phyloP scores from a whole-genome alignment of 1,284 basidiomycete species.

The Ustilago loliicola region DNA sequence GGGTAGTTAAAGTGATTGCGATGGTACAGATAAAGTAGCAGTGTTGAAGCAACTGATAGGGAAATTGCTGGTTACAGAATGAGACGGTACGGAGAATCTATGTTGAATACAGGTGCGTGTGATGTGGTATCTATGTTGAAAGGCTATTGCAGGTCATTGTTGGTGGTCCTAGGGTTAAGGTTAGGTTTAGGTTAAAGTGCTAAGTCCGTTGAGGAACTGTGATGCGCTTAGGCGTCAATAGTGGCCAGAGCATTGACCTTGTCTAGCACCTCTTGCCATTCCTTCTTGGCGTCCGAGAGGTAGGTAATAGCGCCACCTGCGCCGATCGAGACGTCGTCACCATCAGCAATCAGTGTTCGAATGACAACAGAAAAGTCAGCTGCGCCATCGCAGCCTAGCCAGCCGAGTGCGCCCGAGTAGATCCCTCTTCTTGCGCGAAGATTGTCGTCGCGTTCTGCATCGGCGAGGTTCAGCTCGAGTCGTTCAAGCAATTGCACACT shows the following conservation, averaged over 20 bases:
- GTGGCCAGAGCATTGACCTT: constrained; percentile 74
- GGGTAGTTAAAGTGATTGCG: not conserved
- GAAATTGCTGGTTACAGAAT: not conserved
- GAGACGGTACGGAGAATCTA: not conserved
- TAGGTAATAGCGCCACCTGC: constrained; percentile 97
- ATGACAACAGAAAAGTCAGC: constrained; percentile 97
- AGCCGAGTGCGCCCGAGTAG: constrained; percentile 89
- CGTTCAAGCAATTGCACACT: constrained; percentile 89
- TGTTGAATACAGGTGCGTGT: constrained; percentile 5
- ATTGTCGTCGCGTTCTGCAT: constrained; percentile 34
- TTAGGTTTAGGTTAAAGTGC: not conserved
- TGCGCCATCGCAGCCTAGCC: constrained; percentile 88
- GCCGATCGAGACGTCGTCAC: constrained; percentile 77
- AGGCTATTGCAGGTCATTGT: not conserved
- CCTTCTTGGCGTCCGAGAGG: constrained; percentile 84
- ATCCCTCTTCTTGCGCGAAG: constrained; percentile 75
- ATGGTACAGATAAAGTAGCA: not conserved
- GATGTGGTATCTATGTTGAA: not conserved
- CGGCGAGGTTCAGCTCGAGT: constrained; percentile 75
- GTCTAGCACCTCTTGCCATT: constrained; percentile 93
- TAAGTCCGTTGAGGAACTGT: constrained; percentile 17
- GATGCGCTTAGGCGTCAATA: constrained; percentile 24
- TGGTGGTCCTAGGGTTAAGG: not conserved
- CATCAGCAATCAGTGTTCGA: constrained; percentile 86
- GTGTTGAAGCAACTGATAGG: constrained; percentile 4